Evolutionary conservation across 306 rosid genomes (phyloP).

Genomic region (Rosa chinensis): DNA sequence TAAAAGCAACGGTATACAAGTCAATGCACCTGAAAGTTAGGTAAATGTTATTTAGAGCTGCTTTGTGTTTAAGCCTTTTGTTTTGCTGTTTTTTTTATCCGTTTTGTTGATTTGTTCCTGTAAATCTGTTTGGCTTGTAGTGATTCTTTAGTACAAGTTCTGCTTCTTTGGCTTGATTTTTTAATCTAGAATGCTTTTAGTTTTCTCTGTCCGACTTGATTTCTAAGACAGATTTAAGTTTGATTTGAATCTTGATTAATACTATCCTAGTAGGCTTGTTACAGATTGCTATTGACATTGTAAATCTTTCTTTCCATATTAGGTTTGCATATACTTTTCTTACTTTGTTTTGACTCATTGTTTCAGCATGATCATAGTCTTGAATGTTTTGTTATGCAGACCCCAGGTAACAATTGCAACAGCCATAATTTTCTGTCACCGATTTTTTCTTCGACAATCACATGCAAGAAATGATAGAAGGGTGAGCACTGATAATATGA

Average conservation of each 20-base stretch:
- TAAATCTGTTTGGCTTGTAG: neutral
- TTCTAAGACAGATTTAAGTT: neutral
- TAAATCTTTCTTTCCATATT: neutral
- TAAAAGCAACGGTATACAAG: neutral
- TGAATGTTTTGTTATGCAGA: conserved; percentile 48
- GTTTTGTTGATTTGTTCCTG: neutral
- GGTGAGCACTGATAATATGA: conserved; percentile 51
- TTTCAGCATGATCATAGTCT: conserved; percentile 17
- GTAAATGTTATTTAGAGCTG: neutral
- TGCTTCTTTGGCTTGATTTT: neutral
- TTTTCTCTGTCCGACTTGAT: neutral
- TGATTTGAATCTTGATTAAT: neutral
- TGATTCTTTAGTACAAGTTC: neutral
- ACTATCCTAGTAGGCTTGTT: neutral
- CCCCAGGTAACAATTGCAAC: conserved; percentile 99
- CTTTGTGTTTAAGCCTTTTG: neutral
- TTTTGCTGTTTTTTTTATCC: neutral
- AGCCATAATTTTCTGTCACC: conserved; percentile 92
- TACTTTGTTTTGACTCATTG: neutral
- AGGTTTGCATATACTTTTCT: neutral
- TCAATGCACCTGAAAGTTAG: neutral
- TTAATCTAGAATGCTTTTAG: neutral
- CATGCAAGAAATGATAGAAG: conserved; percentile 96
- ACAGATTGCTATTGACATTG: neutral
- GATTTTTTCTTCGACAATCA: conserved; percentile 95